Percentiles rank a stretch among this genome's conserved stretches.
phyloP scores from a whole-genome alignment of 2,329 filamentous ascomycete genomes.

The Claviceps capensis region DNA sequence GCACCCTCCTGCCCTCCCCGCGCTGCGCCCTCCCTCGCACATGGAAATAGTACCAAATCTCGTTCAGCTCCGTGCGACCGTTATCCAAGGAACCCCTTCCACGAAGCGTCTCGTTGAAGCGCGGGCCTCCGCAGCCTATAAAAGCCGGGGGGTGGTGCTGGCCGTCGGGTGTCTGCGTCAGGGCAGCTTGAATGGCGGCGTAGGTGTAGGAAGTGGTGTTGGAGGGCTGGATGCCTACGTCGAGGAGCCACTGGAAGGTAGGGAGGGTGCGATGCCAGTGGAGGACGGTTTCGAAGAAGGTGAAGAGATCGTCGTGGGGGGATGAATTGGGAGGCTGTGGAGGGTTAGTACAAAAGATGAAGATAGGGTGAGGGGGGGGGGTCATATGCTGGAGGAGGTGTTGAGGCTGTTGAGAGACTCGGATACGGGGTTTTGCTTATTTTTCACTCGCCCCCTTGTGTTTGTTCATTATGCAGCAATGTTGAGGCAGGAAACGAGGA shows the following conservation, averaged over 20 bases:
- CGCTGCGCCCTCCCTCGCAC: conserved; percentile 43
- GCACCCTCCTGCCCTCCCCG: conserved; percentile 28
- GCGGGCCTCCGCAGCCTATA: conserved; percentile 45
- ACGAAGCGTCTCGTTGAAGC: conserved; percentile 45
- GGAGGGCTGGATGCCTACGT: conserved; percentile 39
- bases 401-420: too few relatives aligned
- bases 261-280: conserved; percentile 43
- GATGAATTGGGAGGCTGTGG: conserved; percentile 35
- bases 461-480: not conserved
- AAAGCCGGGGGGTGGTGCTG: conserved; percentile 35
- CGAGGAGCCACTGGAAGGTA: conserved; percentile 46
- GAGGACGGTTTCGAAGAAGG: conserved; percentile 49
- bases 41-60: conserved; percentile 56
- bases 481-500: not conserved
- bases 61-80: conserved; percentile 42
- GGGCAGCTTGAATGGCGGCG: conserved; percentile 33
- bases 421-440: too few relatives aligned
- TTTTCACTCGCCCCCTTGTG: too few relatives aligned
- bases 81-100: conserved; percentile 40
- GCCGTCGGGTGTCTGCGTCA: conserved; percentile 34
- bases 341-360: not conserved
- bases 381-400: too few relatives aligned
- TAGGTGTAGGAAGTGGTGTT: conserved; percentile 45
- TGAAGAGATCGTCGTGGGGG: conserved; percentile 44
- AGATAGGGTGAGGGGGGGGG: conserved; percentile 22